These are phyloP conservation scores for Chaetomiaceae sp. DNA, from an alignment of 2,329 filamentous ascomycete species.

Conservation along the genomic window DNA sequence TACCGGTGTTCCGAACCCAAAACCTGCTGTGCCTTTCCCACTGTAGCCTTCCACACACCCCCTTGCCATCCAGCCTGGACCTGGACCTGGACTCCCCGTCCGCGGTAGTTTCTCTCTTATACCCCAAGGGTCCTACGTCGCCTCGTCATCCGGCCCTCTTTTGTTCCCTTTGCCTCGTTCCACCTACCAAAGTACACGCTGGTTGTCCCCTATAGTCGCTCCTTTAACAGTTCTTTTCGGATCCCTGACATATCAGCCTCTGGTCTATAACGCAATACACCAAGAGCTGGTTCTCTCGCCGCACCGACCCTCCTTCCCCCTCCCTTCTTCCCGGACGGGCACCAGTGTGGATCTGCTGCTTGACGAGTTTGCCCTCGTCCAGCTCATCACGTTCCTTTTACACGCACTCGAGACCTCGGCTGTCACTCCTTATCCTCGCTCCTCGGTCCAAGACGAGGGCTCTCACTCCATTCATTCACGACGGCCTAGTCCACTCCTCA, in stretches of 20 bases:
- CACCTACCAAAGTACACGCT: conserved; percentile 36
- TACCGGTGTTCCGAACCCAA: conserved; percentile 47
- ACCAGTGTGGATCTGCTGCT: conserved; percentile 33
- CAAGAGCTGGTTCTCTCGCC: conserved; percentile 53
- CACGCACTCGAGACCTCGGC: conserved; percentile 17
- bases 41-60: conserved; percentile 15
- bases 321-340: conserved; percentile 35
- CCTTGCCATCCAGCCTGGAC: too few species aligned
- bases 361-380: conserved; percentile 41
- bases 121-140: conserved; percentile 47
- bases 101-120: conserved; percentile 45
- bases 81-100: conserved; percentile 39
- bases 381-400: conserved; percentile 33
- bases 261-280: conserved; percentile 41
- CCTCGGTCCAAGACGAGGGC: conserved; percentile 37
- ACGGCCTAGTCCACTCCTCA: conserved; percentile 30
- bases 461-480: conserved; percentile 15
- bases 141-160: conserved; percentile 40
- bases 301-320: too few species aligned
- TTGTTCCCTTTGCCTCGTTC: conserved; percentile 42
- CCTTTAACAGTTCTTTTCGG: conserved; percentile 43
- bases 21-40: conserved; percentile 36
- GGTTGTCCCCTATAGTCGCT: conserved; percentile 45
- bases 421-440: conserved; percentile 27
- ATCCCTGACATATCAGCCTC: conserved; percentile 37